A percentile compares a stretch with the other conserved stretches of the same genome.
Conservation (phyloP, 139 green algal genomes). For the Mesostigma viride region DNA sequence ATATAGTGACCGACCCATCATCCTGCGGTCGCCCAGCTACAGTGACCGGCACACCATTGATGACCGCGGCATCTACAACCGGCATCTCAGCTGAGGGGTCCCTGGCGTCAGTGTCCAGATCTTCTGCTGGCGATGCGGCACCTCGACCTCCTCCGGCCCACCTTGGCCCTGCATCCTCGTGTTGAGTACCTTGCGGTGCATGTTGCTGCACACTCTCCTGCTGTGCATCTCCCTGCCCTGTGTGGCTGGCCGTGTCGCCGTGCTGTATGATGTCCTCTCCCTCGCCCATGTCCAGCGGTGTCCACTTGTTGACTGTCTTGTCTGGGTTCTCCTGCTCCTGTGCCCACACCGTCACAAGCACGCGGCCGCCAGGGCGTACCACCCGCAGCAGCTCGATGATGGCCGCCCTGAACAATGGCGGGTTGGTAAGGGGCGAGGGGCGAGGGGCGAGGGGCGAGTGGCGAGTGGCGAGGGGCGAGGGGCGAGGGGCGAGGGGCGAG, state of each 20-base stretch:
- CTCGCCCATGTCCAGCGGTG: slow-evolving; percentile 30
- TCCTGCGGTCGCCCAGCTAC: too few species aligned
- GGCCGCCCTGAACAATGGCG: slow-evolving; percentile 35
- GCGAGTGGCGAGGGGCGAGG: too few species aligned
- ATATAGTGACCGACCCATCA: too few species aligned
- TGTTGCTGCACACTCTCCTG: not conserved
- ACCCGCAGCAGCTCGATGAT: slow-evolving; percentile 62
- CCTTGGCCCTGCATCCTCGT: not conserved
- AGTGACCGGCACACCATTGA: too few species aligned
- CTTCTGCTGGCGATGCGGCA: too few species aligned
- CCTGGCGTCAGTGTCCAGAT: too few species aligned
- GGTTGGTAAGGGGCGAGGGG: too few species aligned
- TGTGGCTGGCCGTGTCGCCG: not conserved
- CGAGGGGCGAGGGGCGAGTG: too few species aligned
- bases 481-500: too few species aligned
- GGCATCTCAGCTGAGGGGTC: too few species aligned
- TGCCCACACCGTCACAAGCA: slow-evolving; percentile 76
- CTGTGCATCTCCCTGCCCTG: not conserved
- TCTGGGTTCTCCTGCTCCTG: slow-evolving; percentile 74
- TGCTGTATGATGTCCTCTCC: slow-evolving; percentile 11
- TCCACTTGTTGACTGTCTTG: slow-evolving; percentile 79
- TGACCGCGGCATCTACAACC: too few species aligned
- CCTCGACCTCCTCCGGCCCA: not conserved
- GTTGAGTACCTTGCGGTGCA: not conserved
- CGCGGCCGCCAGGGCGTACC: slow-evolving; percentile 42